Base-by-base conservation (phyloP, 2,329 filamentous ascomycete species). In the Penicillium sp. region DNA sequence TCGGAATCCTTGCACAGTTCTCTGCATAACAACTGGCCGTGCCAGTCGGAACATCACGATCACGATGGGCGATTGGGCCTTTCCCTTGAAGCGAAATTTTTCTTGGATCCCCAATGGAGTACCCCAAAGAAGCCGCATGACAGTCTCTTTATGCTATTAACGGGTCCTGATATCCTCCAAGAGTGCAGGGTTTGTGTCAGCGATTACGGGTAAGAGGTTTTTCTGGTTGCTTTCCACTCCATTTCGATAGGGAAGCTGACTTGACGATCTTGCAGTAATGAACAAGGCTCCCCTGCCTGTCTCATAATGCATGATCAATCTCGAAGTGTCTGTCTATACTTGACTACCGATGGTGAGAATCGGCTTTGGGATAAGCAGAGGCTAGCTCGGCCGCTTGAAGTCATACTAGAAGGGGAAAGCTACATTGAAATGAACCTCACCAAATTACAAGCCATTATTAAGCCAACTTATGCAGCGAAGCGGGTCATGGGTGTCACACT, bases 401-500 rank as follows among this genome's bases (percentile, higher is more conserved):
- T 52, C 2, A 47, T 58, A 6, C 48, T 53, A 11, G 45, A n/a
- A 11, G 52, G 48, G 1, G 52, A 58, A 5, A 3, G 31, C n/a
- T 55, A 55, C 31, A 14, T 34, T 11, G 31, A 34, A 8, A 34
- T 34, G 31, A 34, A 10, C 31, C 31, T 34, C 31, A 40, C 55
- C 13, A 29, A 48, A 8, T 18, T 59, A n/a, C 38, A 57, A 7
- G 24, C 44, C 7, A 42, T 40, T n/a, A 36, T 59, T 5, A 59
- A 53, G 14, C 55, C 55, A 22, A 57, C 57, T 2, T 57, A 57
- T 44, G 36, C 57, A 9, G 48, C 57, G 3, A 59, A 59, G 22
- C 21, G 57, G 36, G 57, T 59, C 21, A 31, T 59, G 27, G 57
- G 55, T 2, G 55, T 59, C 13, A 59, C 54, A 5, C 40, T 59